Conservation (phyloP, 2,329 filamentous ascomycete species). For the Exophiala calicioides region DNA sequence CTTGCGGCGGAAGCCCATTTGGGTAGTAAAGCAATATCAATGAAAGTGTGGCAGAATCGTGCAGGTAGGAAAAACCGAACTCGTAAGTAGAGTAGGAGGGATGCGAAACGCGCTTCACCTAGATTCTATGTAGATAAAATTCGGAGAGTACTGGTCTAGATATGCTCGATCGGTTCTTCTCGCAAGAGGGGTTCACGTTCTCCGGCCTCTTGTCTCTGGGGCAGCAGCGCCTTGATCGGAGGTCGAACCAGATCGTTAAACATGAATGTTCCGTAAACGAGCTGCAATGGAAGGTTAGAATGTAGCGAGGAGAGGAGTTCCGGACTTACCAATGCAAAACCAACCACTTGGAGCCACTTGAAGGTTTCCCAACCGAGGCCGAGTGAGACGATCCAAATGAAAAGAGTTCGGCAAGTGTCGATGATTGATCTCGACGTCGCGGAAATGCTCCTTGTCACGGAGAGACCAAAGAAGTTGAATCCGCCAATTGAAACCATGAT, state of each 20-base stretch:
- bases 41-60: too few relatives aligned
- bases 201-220: conserved; percentile 48
- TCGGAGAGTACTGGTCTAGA: too few relatives aligned
- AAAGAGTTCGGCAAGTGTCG: conserved; percentile 93
- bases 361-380: conserved; percentile 95
- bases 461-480: conserved; percentile 98
- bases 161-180: conserved; percentile 81
- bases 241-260: conserved; percentile 93
- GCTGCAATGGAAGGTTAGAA: conserved; percentile 29
- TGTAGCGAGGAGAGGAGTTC: background rate
- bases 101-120: too few relatives aligned
- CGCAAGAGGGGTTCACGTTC: conserved; percentile 58
- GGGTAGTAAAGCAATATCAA: too few relatives aligned
- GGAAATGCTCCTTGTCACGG: conserved; percentile 83
- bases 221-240: conserved; percentile 69
- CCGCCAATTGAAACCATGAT: conserved; percentile 99
- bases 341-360: conserved; percentile 92
- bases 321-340: conserved; percentile 65
- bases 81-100: too few relatives aligned
- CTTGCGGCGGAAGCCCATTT: background rate
- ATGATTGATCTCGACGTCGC: conserved; percentile 94
- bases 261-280: conserved; percentile 95
- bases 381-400: conserved; percentile 96
- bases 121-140: too few relatives aligned
- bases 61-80: too few relatives aligned